These are phyloP conservation scores for Vitis vinifera DNA, from an alignment of 164 flowering plant genomes.

Conservation along the genomic window DNA sequence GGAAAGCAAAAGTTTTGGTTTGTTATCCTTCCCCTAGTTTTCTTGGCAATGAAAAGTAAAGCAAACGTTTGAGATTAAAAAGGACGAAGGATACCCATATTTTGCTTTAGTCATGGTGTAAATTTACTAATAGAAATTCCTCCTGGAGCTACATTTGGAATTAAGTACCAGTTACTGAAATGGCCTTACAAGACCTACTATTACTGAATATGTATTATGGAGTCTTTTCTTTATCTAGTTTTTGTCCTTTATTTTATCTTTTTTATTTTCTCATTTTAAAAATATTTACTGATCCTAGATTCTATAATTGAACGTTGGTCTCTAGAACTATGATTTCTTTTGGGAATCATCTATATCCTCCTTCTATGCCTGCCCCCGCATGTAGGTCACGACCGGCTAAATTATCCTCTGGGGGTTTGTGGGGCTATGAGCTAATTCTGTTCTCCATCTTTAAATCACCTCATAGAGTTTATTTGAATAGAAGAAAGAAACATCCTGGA, in stretches of 20 bases:
- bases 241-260: neutral
- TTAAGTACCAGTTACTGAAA: neutral
- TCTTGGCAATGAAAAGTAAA: too few species aligned
- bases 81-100: neutral
- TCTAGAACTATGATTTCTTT: too few species aligned
- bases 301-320: too few species aligned
- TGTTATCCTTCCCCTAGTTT: neutral
- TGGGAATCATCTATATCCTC: neutral
- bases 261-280: too few species aligned
- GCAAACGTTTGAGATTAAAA: neutral
- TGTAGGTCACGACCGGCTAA: neutral
- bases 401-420: slow-evolving; percentile 11
- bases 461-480: slow-evolving; percentile 18
- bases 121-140: neutral
- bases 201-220: neutral
- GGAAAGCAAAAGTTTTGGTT: too few species aligned
- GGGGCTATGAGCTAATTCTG: neutral
- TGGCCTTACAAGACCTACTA: neutral
- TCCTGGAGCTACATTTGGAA: neutral
- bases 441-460: slow-evolving; percentile 3
- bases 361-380: neutral
- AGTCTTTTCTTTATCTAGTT: neutral
- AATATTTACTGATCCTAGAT: neutral
- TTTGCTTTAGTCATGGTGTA: neutral
- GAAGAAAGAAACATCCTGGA: slow-evolving; percentile 11